Percentiles rank a stretch among this genome's conserved stretches.
Evolutionary conservation across 257 asterid species (phyloP).

Genomic region (Fraxinus americana): DNA sequence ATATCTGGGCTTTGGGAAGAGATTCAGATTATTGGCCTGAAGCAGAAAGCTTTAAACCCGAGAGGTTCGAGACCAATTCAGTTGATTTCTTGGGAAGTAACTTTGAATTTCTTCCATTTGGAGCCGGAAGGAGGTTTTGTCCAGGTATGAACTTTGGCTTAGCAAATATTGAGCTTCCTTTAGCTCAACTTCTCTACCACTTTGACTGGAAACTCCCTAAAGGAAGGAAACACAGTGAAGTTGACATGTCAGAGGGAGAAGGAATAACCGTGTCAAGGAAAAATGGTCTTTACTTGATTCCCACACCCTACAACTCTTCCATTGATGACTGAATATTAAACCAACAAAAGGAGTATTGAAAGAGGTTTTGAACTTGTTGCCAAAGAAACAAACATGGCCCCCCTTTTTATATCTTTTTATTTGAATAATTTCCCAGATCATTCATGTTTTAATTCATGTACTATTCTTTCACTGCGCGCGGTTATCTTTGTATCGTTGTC

Average conservation of each 20-base stretch:
- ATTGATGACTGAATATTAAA: not conserved
- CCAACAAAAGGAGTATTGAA: not conserved
- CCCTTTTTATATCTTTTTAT: no score
- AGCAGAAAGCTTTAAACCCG: not conserved
- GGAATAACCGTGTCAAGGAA: not conserved
- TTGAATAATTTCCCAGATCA: no score
- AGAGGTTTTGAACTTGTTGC: not conserved
- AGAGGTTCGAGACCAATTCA: not conserved
- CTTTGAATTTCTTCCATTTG: not conserved
- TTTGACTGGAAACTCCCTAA: not conserved
- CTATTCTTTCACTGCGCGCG: no score
- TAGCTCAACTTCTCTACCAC: conserved; percentile 6
- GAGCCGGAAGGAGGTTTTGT: not conserved
- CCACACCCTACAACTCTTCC: not conserved
- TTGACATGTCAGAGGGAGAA: not conserved
- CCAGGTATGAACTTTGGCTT: conserved; percentile 1
- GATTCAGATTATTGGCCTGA: not conserved
- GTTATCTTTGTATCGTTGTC: no score
- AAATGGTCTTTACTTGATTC: not conserved
- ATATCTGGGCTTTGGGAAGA: no score
- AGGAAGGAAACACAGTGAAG: not conserved
- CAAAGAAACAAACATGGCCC: not conserved
- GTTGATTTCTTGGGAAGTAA: not conserved
- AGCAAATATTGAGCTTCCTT: not conserved
- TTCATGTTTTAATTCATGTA: no score